Base-by-base conservation (phyloP, 306 rosid species). In the Vigna nakashimae region DNA sequence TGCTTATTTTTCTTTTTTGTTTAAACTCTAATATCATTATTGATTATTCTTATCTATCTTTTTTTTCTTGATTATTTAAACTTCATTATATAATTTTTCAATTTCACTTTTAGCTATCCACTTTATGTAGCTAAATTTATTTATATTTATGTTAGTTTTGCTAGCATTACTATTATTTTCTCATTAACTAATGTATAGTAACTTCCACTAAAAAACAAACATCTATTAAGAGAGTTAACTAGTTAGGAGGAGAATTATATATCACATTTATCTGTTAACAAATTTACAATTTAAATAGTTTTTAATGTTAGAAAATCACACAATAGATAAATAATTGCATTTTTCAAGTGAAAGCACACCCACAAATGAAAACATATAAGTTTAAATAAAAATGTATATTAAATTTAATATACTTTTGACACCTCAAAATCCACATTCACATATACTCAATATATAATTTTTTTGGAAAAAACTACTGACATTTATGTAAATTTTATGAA, bases 111-210 rank as follows among this genome's bases (percentile, higher is more conserved):
- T 42, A 42, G 3, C 3, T 42, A 42, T 65, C 14, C n/a, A 4
- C 5, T 43, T 65, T 71, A 4, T 64, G 16, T 45, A 36, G 68
- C 12, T 16, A 8, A 6, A 17, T 67, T 42, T 69, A 49, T 65
- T 69, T 74, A 51, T 58, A 53, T 10, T 40, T 74, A 73, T 42
- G 60, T 28, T 65, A 78, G 20, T 80, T 72, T 59, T 77, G 16
- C 16, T 57, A 38, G 42, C 48, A n/a, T 30, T 46, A 2, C 57
- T 48, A 48, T 8, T 43, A 45, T 56, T 55, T 48, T 57, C n/a
- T 58, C 65, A 15, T 71, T 24, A 15, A 43, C 24, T 63, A 67
- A 40, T 69, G 36, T 10, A 57, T 64, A 69, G 15, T 55, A 26
- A 16, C 17, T 38, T 45, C 9, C 28, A 4, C 5, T 4, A 0